Conservation (phyloP, 108 stramenopile genomes). For the Seminavis robusta region DNA sequence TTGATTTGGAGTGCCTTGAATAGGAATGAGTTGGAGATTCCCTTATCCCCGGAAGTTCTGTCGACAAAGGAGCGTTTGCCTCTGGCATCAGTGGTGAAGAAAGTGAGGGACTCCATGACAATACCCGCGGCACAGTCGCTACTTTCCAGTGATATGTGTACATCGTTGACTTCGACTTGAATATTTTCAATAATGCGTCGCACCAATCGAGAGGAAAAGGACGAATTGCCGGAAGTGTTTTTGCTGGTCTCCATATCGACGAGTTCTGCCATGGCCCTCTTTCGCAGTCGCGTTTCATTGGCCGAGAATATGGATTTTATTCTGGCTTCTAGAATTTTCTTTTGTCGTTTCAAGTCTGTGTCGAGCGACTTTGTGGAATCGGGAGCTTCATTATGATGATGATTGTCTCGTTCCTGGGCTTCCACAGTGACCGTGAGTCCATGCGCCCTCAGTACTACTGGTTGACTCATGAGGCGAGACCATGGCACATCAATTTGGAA, state of each 20-base stretch:
- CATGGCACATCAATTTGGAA: conserved; percentile 86
- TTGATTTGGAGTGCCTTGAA: conserved; percentile 63
- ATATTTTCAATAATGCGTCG: conserved; percentile 81
- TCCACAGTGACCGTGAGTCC: conserved; percentile 61
- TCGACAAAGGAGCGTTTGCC: conserved; percentile 76
- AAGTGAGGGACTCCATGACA: conserved; percentile 50
- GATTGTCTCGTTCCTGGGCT: conserved; percentile 38
- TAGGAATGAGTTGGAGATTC: conserved; percentile 45
- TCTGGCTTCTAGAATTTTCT: background rate
- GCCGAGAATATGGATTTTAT: background rate
- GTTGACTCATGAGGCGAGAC: conserved; percentile 58
- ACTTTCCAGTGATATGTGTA: conserved; percentile 56
- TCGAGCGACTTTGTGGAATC: background rate
- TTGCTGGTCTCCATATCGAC: conserved; percentile 49
- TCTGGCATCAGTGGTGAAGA: conserved; percentile 65
- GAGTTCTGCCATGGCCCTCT: conserved; percentile 30
- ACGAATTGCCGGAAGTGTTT: conserved; percentile 50
- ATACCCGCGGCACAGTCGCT: conserved; percentile 56
- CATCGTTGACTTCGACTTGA: conserved; percentile 75
- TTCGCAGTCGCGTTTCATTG: too few species aligned
- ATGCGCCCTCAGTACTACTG: conserved; percentile 67
- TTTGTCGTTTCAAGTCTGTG: background rate
- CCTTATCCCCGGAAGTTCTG: conserved; percentile 23
- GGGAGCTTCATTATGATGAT: background rate
- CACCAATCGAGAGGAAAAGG: conserved; percentile 62